Evolutionary conservation across 306 rosid species (phyloP).

Genomic region (Ziziphus jujuba): DNA sequence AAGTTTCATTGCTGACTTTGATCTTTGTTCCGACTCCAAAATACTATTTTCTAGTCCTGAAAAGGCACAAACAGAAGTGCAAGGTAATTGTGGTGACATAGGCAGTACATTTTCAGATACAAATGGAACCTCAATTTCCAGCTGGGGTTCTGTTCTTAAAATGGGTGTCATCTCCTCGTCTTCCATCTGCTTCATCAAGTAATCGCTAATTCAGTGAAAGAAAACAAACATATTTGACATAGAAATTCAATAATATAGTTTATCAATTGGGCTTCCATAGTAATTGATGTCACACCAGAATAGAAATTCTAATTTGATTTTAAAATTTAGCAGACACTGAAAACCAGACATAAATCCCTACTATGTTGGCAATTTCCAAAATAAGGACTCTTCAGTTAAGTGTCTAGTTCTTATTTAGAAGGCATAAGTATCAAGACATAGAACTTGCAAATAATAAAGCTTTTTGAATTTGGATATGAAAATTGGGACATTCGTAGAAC

Average conservation of each 20-base stretch:
- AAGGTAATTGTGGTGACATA: constrained; percentile 22
- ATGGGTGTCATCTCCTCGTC: constrained; percentile 32
- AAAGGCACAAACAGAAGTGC: constrained; percentile 57
- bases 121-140: constrained; percentile 47
- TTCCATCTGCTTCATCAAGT: constrained; percentile 49
- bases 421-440: too few species aligned
- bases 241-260: background rate
- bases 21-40: constrained; percentile 50
- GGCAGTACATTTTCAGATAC: constrained; percentile 35
- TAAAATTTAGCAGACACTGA: background rate
- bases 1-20: constrained; percentile 66
- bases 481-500: too few species aligned
- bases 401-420: too few species aligned
- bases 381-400: too few species aligned
- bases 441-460: too few species aligned
- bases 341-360: background rate
- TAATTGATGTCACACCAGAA: too few species aligned
- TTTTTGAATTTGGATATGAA: too few species aligned
- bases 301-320: too few species aligned
- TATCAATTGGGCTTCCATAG: background rate
- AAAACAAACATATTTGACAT: constrained; percentile 4
- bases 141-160: constrained; percentile 30
- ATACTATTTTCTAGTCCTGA: constrained; percentile 41
- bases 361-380: too few species aligned
- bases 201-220: constrained; percentile 7